These are phyloP conservation scores for Solanum paucissectum DNA, from an alignment of 257 asterid genomes.

Conservation along the genomic window DNA sequence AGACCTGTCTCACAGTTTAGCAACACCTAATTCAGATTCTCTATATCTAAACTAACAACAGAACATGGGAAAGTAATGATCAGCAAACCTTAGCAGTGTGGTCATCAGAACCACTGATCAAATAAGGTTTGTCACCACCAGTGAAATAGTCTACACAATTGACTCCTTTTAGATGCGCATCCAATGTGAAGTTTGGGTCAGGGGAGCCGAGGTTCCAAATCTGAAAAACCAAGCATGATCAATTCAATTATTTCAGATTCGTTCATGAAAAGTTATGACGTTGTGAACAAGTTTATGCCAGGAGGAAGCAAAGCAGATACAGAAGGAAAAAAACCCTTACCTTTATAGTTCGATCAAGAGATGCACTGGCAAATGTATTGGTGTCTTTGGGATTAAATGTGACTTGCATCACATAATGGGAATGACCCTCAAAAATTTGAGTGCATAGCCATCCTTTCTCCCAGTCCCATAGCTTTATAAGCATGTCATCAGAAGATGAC, in stretches of 20 bases:
- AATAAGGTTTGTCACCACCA: constrained; percentile 94
- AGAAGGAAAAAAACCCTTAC: constrained; percentile 16
- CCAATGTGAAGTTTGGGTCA: constrained; percentile 95
- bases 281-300: background rate
- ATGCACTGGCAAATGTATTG: constrained; percentile 98
- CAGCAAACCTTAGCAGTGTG: constrained; percentile 89
- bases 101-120: constrained; percentile 97
- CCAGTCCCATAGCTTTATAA: constrained; percentile 99
- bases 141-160: constrained; percentile 96
- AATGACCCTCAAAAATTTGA: constrained; percentile 97
- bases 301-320: background rate
- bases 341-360: constrained; percentile 96
- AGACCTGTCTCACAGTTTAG: constrained; percentile 48
- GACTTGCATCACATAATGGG: constrained; percentile 99
- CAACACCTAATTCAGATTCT: background rate
- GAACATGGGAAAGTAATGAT: constrained; percentile 5
- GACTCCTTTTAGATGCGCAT: constrained; percentile 94
- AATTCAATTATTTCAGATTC: background rate
- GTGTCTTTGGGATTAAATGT: constrained; percentile 98
- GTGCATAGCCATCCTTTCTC: constrained; percentile 96
- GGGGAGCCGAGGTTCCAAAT: constrained; percentile 99
- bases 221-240: constrained; percentile 28
- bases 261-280: background rate
- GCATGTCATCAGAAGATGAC: constrained; percentile 99
- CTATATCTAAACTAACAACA: background rate